Percentiles rank a stretch among this genome's conserved stretches.
Evolutionary conservation across 1,139 yeast species (phyloP).

Genomic region (Geotrichum carabidarum): DNA sequence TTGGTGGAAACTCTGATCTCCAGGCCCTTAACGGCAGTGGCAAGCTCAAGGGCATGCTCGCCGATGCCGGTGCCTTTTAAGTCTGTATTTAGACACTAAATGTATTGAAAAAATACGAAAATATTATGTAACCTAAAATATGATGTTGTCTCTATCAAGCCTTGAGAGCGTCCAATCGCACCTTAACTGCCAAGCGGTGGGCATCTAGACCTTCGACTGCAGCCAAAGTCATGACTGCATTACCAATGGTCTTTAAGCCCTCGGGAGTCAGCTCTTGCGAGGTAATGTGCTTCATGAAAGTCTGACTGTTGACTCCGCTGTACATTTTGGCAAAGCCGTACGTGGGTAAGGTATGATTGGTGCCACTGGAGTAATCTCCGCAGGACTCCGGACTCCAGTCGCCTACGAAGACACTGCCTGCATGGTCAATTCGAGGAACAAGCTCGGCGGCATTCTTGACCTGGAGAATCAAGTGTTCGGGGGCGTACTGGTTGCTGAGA

Average conservation of each 20-base stretch:
- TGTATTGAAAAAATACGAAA: background rate
- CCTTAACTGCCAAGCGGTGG: constrained; percentile 91
- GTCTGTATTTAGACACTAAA: background rate
- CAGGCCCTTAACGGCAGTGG: constrained; percentile 52
- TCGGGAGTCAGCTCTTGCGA: constrained; percentile 82
- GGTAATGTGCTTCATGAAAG: constrained; percentile 92
- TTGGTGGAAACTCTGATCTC: constrained; percentile 90
- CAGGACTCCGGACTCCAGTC: constrained; percentile 95
- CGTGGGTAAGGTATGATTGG: constrained; percentile 96
- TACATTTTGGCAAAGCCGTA: constrained; percentile 97
- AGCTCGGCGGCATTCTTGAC: constrained; percentile 67
- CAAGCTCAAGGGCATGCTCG: constrained; percentile 37
- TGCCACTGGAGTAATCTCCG: constrained; percentile 97
- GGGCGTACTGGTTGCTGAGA: constrained; percentile 86
- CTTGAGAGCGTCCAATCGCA: constrained; percentile 66
- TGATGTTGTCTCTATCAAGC: background rate
- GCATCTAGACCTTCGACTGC: constrained; percentile 95
- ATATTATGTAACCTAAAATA: background rate
- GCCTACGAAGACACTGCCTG: constrained; percentile 96
- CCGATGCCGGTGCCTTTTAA: constrained; percentile 21
- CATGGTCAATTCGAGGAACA: constrained; percentile 75
- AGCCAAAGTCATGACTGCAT: constrained; percentile 95
- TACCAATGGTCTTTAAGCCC: constrained; percentile 83
- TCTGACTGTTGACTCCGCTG: constrained; percentile 93
- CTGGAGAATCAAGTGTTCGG: constrained; percentile 94